Evolutionary conservation across 257 asterid species (phyloP).

Genomic region (Gentiana straminea): DNA sequence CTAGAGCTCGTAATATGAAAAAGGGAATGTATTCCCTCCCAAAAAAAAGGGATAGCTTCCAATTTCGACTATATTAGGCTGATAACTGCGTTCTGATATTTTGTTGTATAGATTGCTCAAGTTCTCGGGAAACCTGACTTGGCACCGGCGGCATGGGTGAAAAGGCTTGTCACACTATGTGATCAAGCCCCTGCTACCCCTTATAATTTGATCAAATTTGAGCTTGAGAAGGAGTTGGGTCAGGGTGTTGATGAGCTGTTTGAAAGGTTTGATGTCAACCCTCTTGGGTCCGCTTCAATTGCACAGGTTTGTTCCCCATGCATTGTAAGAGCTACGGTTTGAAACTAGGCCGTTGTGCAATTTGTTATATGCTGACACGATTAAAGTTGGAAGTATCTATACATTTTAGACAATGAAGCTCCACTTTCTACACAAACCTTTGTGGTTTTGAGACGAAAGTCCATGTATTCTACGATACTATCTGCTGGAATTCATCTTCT

Average conservation of each 20-base stretch:
- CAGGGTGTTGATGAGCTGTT: conserved; percentile 54
- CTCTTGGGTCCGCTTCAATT: conserved; percentile 98
- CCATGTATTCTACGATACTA: too few species aligned
- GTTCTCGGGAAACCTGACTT: conserved; percentile 92
- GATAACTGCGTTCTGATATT: too few species aligned
- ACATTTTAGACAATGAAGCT: too few species aligned
- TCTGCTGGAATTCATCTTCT: too few species aligned
- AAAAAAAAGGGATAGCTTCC: too few species aligned
- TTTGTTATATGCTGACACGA: not conserved
- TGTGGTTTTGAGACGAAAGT: too few species aligned
- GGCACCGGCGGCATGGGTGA: conserved; percentile 98
- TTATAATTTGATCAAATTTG: conserved; percentile 47
- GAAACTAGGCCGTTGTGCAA: too few species aligned
- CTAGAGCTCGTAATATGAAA: too few species aligned
- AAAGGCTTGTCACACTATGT: conserved; percentile 84
- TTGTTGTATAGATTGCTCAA: conserved; percentile 64
- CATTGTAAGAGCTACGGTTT: not conserved
- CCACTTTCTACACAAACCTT: too few species aligned
- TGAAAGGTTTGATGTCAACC: conserved; percentile 63
- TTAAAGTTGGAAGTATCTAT: not conserved
- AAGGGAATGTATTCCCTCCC: too few species aligned
- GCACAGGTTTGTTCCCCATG: conserved; percentile 55
- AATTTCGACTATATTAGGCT: too few species aligned
- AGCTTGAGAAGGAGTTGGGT: conserved; percentile 82
- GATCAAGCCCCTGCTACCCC: conserved; percentile 95